Evolutionary conservation across 805 yeast species (phyloP), one percentile per base, ranked within the genome.

Genomic region (Candida insectorum): DNA sequence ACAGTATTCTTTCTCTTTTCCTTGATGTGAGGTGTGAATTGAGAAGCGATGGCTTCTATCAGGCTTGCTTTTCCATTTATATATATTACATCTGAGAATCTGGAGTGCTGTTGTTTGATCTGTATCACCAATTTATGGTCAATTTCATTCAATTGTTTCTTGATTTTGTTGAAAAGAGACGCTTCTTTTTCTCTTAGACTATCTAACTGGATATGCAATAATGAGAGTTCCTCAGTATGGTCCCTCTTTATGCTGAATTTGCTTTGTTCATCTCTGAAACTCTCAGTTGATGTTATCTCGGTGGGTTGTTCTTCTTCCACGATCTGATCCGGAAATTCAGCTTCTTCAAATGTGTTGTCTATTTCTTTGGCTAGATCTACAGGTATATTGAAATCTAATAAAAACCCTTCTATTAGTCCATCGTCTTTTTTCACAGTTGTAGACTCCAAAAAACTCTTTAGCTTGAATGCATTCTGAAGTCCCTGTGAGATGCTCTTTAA

Each of bases 81-180:
- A 39, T 72, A 68, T 2, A 81, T 56, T 6, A 75, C 75, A 47
- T 75, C 61, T n/a, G 37, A 31, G 33, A 45, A 52, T 15, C 60
- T 46, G 0, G 65, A 58, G 12, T 52, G 52, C 14, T 56, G 59
- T 15, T 53, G 56, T 12, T 55, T 52, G 21, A 52, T 49, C 7
- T 47, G 33, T 1, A 71, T 43, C 0, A 33, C 37, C 3, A 66
- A 41, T 31, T 58, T 58, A 0, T 58, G 44, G 33, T 66, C 71
- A 16, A 58, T 40, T 3, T 40, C 34, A 7, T 24, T 22, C 12
- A 61, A 34, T n/a, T 42, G 35, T 1, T 41, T 31, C 18, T 46
- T 47, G 1, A 63, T 39, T 1, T 46, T 40, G 3, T 35, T 39
- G 4, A 68, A 34, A 1, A 55, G 16, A 13, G 28, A 13, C 20